Base-by-base conservation (phyloP, 345 rosid species). In the Geranium rotundifolium region DNA sequence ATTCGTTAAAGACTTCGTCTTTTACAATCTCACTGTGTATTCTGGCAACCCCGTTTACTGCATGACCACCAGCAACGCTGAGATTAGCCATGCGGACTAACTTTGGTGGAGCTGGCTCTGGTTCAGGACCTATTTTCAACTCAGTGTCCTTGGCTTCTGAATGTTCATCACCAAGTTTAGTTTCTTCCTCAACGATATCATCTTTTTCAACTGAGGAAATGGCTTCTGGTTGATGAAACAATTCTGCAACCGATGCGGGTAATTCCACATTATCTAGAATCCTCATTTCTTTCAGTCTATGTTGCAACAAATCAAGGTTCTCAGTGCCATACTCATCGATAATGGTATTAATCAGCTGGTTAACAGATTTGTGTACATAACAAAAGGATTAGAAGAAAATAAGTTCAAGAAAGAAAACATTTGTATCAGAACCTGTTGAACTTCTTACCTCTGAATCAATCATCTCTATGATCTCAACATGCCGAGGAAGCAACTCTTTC, bases 1-100 rank as follows among this genome's bases (percentile, higher is more conserved):
- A 82, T 8, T 73, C 82, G 67, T 75, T 75, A 67, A 77, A 82
- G 7, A 80, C 84, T 73, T 77, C 82, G 63, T 75, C 75, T 65
- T 75, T 77, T 60, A 82, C 81, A 19, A 82, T 82, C 59, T 82
- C 80, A 61, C 79, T 82, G 34, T 82, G 87, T 65, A 82, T 82
- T 68, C 71, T 80, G 34, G 84, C 86, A 0, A 77, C 84, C 52
- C 82, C 84, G 59, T 82, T 79, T 20, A 82, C 82, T 18, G 82
- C 69, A 69, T 30, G 54, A 15, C 84, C 80, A 39, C 77, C 74
- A 37, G 63, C 77, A 64, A 79, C 65, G 37, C 84, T 79, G n/a
- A 79, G 78, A 64, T 79, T 77, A n/a, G 82, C 84, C 84, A 82
- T 79, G 14, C 69, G 63, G 12, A 79, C 79, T 31, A 71, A 52